Evolutionary conservation across 345 rosid genomes (phyloP).

Genomic region (Abelmoschus esculentus): DNA sequence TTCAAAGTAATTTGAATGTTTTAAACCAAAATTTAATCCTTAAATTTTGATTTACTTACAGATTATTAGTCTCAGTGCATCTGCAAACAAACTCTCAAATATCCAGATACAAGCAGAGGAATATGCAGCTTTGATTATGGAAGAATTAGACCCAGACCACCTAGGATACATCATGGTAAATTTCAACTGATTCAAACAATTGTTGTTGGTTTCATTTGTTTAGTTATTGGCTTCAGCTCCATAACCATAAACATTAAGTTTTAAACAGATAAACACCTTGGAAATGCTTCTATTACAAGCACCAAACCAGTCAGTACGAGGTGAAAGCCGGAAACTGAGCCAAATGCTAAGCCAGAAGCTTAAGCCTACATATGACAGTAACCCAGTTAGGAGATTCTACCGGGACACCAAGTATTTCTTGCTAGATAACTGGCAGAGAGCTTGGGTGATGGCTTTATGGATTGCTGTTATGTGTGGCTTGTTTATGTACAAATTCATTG

Average conservation of each 20-base stretch:
- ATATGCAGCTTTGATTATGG: neutral
- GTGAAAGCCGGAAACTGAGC: slow-evolving; percentile 61
- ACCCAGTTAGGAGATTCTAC: slow-evolving; percentile 39
- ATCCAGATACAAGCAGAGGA: neutral
- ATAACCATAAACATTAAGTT: neutral
- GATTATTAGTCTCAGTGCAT: slow-evolving; percentile 54
- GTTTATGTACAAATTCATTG: slow-evolving; percentile 50
- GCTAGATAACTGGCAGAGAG: slow-evolving; percentile 68
- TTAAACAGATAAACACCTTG: slow-evolving; percentile 47
- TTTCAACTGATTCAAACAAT: neutral
- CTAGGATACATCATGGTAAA: slow-evolving; percentile 69
- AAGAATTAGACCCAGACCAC: slow-evolving; percentile 50
- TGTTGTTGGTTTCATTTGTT: neutral
- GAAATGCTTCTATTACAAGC: slow-evolving; percentile 62
- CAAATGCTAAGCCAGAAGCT: slow-evolving; percentile 72
- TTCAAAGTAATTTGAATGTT: neutral
- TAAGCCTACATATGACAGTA: slow-evolving; percentile 42
- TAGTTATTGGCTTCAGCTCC: neutral
- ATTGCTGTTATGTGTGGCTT: slow-evolving; percentile 48
- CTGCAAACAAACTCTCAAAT: neutral
- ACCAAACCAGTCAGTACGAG: slow-evolving; percentile 40
- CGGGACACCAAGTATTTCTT: slow-evolving; percentile 40
- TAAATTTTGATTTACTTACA: slow-evolving; percentile 15
- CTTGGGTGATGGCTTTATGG: slow-evolving; percentile 67
- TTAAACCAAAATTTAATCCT: neutral